These are phyloP conservation scores for Strobilomyces dryophilus DNA, from an alignment of 768 basidiomycete genomes.

Conservation along the genomic window DNA sequence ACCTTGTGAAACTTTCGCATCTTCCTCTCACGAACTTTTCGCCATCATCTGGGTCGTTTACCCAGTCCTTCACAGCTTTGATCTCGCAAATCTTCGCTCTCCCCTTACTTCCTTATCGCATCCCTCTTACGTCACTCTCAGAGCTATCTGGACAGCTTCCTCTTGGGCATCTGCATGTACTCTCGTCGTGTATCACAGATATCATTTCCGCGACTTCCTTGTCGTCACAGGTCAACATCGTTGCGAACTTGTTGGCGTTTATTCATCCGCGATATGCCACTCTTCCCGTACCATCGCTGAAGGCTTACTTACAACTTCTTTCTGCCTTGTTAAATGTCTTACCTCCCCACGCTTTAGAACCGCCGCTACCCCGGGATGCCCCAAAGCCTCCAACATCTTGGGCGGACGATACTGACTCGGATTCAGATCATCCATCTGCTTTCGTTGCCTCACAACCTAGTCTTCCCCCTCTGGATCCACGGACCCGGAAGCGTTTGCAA, in stretches of 20 bases:
- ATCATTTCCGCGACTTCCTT: slow-evolving; percentile 32
- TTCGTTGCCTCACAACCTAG: slow-evolving; percentile 32
- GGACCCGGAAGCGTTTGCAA: slow-evolving; percentile 62
- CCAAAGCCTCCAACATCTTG: slow-evolving; percentile 9
- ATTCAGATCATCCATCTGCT: slow-evolving; percentile 32
- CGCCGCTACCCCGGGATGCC: slow-evolving; percentile 26
- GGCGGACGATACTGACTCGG: slow-evolving; percentile 38
- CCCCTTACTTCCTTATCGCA: slow-evolving; percentile 73
- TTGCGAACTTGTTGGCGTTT: slow-evolving; percentile 71
- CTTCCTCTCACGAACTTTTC: slow-evolving; percentile 19
- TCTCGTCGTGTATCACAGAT: slow-evolving; percentile 28
- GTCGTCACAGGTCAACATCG: slow-evolving; percentile 48
- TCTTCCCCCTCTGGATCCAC: slow-evolving; percentile 48
- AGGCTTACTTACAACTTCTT: slow-evolving; percentile 52
- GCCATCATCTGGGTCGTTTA: slow-evolving; percentile 31
- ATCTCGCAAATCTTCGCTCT: slow-evolving; percentile 61
- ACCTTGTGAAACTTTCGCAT: slow-evolving; percentile 25
- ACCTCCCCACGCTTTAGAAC: slow-evolving; percentile 52
- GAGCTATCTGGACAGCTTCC: slow-evolving; percentile 65
- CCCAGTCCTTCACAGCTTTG: slow-evolving; percentile 37
- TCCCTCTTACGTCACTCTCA: slow-evolving; percentile 59
- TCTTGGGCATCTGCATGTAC: slow-evolving; percentile 34
- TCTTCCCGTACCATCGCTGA: slow-evolving; percentile 43
- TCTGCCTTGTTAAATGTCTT: slow-evolving; percentile 48
- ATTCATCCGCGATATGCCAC: slow-evolving; percentile 55